Conservation (phyloP, 345 rosid species). For the Litchi chinensis region DNA sequence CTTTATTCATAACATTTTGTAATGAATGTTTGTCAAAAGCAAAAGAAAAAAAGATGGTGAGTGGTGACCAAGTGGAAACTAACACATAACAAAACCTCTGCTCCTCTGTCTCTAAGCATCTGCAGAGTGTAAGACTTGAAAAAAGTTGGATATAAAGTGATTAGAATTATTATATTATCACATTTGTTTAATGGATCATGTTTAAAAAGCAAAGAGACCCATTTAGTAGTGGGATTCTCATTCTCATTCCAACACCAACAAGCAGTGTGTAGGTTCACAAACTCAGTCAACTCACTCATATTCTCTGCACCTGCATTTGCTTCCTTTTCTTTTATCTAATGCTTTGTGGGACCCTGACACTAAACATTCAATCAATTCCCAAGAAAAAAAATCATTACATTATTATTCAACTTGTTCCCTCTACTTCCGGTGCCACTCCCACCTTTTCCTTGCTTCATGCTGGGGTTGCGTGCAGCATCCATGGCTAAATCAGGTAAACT, state of each 20-base stretch:
- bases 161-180: slow-evolving; percentile 6
- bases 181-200: slow-evolving; percentile 12
- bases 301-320: slow-evolving; percentile 28
- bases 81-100: no score
- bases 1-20: no score
- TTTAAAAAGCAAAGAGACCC: slow-evolving; percentile 29
- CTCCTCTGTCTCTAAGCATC: neutral
- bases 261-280: neutral
- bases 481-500: slow-evolving; percentile 51
- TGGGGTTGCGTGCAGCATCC: slow-evolving; percentile 23
- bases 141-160: slow-evolving; percentile 16
- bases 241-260: slow-evolving; percentile 44
- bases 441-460: slow-evolving; percentile 23
- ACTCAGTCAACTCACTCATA: slow-evolving; percentile 12
- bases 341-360: slow-evolving; percentile 71
- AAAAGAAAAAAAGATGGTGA: no score
- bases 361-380: slow-evolving; percentile 32
- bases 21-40: no score
- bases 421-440: slow-evolving; percentile 27
- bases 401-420: slow-evolving; percentile 30
- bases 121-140: neutral
- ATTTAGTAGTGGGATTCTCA: slow-evolving; percentile 67
- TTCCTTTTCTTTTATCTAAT: slow-evolving; percentile 17
- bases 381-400: slow-evolving; percentile 22
- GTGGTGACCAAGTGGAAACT: no score